phyloP scores from a whole-genome alignment of 805 yeast species.

The Naumovozyma castellii region DNA sequence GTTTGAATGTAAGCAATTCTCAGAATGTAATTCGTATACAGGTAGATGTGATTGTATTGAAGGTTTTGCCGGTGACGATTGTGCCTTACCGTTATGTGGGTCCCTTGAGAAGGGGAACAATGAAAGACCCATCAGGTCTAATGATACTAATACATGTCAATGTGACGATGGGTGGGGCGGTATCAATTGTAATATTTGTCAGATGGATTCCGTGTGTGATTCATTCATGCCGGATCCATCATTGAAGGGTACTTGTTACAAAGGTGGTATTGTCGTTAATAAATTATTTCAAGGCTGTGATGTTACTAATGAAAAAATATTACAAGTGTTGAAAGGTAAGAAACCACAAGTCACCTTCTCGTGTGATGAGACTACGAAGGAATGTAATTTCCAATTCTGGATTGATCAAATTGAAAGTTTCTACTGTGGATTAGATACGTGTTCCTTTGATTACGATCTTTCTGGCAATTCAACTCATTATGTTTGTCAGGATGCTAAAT shows the following conservation, averaged over 20 bases:
- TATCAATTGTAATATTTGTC: conserved; percentile 85
- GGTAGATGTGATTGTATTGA: conserved; percentile 88
- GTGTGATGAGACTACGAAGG: conserved; percentile 56
- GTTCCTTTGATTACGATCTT: conserved; percentile 60
- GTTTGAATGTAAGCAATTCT: conserved; percentile 82
- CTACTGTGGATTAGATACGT: conserved; percentile 72
- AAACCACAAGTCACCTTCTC: conserved; percentile 88
- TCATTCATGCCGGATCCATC: conserved; percentile 75
- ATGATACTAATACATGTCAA: conserved; percentile 43
- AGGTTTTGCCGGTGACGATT: conserved; percentile 92
- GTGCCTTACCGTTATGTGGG: conserved; percentile 84
- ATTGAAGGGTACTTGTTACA: conserved; percentile 79
- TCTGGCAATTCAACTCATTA: conserved; percentile 60
- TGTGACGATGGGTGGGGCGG: conserved; percentile 90
- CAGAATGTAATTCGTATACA: conserved; percentile 75
- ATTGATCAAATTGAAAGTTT: conserved; percentile 83
- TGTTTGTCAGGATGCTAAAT: conserved; percentile 65
- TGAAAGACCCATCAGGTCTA: conserved; percentile 53
- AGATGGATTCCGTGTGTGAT: conserved; percentile 65
- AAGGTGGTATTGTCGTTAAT: conserved; percentile 73
- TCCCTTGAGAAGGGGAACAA: conserved; percentile 40
- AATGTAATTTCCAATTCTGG: conserved; percentile 93
- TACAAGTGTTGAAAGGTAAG: conserved; percentile 68
- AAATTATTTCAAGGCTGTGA: conserved; percentile 85
- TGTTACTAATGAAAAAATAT: conserved; percentile 81